Percentiles rank a stretch among this genome's conserved stretches.
These are phyloP conservation scores for Chrysoporthe puriensis DNA, from an alignment of 2,329 filamentous ascomycete species.

Conservation along the genomic window DNA sequence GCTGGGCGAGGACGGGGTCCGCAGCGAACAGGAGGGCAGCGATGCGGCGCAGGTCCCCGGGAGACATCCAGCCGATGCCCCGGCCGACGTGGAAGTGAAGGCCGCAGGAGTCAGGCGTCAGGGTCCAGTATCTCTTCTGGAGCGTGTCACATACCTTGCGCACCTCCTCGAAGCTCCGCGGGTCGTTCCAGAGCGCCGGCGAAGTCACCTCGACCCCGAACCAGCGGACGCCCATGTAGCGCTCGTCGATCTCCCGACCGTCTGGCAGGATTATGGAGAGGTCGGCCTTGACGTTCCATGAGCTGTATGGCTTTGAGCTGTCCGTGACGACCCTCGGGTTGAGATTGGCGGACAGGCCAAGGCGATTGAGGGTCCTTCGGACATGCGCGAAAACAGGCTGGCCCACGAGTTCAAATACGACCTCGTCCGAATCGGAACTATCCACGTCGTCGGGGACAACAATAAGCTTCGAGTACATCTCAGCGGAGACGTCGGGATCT, in stretches of 20 bases:
- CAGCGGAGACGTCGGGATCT: not conserved
- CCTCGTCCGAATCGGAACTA: too few species aligned
- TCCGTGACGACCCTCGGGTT: not conserved
- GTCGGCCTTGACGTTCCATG: not conserved
- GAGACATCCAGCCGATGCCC: not conserved
- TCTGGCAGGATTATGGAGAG: not conserved
- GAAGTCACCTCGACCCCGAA: not conserved
- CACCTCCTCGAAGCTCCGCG: slow-evolving; percentile 10
- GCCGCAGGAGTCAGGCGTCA: not conserved
- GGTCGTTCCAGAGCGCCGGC: slow-evolving; percentile 9
- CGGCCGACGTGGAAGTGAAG: slow-evolving; percentile 6
- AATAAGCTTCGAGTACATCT: not conserved
- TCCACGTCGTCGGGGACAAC: not conserved
- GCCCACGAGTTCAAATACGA: too few species aligned
- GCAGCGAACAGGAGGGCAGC: slow-evolving; percentile 8
- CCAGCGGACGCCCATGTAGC: slow-evolving; percentile 5
- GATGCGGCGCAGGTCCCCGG: slow-evolving; percentile 3
- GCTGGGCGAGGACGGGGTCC: slow-evolving; percentile 3
- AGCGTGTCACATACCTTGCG: not conserved
- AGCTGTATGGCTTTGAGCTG: not conserved
- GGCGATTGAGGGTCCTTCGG: not conserved
- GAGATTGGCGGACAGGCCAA: not conserved
- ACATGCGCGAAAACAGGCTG: not conserved
- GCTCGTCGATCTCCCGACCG: not conserved
- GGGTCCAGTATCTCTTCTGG: not conserved